These are phyloP conservation scores for Craspedostauros australis DNA, from an alignment of 108 stramenopile genomes.

Conservation along the genomic window DNA sequence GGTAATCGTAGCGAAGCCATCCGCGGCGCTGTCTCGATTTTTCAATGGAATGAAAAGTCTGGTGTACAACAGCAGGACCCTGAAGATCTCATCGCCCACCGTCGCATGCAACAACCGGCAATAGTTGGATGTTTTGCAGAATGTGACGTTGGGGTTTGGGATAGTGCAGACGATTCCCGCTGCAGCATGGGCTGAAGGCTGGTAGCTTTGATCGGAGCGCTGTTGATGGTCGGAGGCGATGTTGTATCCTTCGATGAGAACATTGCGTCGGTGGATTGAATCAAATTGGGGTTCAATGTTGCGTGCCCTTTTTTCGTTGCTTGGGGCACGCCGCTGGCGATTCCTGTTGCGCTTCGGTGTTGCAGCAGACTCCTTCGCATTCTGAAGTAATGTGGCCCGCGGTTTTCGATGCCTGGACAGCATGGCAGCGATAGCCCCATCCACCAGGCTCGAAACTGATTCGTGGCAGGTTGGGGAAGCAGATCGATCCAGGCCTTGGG, in stretches of 20 bases:
- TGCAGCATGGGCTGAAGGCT: constrained; percentile 8
- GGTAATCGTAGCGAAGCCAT: not conserved
- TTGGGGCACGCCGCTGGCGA: too few species aligned
- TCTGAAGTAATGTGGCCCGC: too few species aligned
- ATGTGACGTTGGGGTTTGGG: constrained; percentile 30
- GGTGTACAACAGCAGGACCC: constrained; percentile 34
- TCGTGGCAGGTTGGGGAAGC: too few species aligned
- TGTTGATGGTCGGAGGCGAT: not conserved
- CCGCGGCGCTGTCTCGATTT: not conserved
- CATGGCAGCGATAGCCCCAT: too few species aligned
- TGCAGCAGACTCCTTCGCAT: too few species aligned
- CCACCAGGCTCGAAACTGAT: too few species aligned
- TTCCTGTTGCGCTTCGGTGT: too few species aligned
- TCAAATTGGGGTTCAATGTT: too few species aligned
- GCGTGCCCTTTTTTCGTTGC: too few species aligned
- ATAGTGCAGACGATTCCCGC: constrained; percentile 9
- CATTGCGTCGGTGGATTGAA: constrained; percentile 4
- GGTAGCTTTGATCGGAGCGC: not conserved
- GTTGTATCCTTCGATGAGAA: constrained; percentile 15
- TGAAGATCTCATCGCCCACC: constrained; percentile 46
- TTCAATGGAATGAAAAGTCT: constrained; percentile 33
- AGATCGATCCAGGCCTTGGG: too few species aligned
- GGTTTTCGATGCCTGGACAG: too few species aligned
- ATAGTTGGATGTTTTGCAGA: constrained; percentile 31
- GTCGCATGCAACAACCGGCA: constrained; percentile 16